phyloP scores from a whole-genome alignment of 1,284 basidiomycete species.

The Schizophyllum amplum region DNA sequence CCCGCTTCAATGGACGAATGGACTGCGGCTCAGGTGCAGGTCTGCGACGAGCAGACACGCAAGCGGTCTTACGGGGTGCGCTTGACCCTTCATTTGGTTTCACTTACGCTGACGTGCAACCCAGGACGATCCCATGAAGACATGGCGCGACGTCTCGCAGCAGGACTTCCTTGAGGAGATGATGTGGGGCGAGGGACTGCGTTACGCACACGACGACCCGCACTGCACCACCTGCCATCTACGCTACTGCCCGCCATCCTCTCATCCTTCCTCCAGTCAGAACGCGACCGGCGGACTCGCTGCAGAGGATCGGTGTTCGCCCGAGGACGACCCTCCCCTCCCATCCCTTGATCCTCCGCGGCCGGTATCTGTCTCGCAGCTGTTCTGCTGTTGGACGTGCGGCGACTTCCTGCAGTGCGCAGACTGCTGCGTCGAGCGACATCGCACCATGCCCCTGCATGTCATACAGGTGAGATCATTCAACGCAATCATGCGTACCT shows the following conservation, averaged over 20 bases:
- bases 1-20: no score
- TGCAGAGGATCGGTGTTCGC: no score
- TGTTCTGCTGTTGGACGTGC: conserved; percentile 6
- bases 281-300: no score
- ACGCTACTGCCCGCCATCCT: background rate
- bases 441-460: conserved; percentile 13
- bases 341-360: background rate
- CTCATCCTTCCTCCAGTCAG: no score
- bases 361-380: background rate
- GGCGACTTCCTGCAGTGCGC: conserved; percentile 9
- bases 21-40: background rate
- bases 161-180: background rate
- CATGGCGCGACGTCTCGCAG: background rate
- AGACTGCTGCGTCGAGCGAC: conserved; percentile 10
- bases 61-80: background rate
- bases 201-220: background rate
- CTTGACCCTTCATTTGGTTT: no score
- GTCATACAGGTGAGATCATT: conserved; percentile 10
- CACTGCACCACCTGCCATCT: background rate
- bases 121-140: no score
- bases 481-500: background rate
- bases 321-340: background rate
- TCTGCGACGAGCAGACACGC: background rate
- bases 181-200: background rate
- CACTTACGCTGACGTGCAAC: no score